These are phyloP conservation scores for Schwanniomyces yamadae DNA, from an alignment of 805 yeast species.

Conservation along the genomic window DNA sequence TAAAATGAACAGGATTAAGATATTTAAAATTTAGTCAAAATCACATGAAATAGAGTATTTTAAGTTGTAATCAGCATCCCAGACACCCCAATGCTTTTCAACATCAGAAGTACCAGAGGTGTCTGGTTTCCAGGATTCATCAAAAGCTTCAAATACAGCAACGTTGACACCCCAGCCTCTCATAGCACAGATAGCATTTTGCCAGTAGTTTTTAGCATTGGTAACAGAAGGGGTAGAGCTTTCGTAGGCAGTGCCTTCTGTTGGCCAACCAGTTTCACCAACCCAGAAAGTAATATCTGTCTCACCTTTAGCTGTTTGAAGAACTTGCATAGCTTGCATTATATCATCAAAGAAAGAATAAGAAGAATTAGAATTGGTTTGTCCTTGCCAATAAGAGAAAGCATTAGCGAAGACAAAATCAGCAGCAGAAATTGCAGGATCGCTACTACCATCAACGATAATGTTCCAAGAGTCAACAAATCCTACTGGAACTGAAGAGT, in stretches of 20 bases:
- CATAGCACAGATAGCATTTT: constrained; percentile 85
- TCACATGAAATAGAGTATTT: constrained; percentile 39
- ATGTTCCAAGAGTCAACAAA: constrained; percentile 96
- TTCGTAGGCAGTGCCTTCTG: constrained; percentile 75
- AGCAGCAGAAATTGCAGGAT: constrained; percentile 72
- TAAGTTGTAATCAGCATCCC: constrained; percentile 48
- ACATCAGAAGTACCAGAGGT: constrained; percentile 83
- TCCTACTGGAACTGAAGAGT: constrained; percentile 74
- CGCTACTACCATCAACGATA: constrained; percentile 72
- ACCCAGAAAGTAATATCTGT: constrained; percentile 90
- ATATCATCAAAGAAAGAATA: constrained; percentile 94
- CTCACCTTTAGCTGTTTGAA: constrained; percentile 83
- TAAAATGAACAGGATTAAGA: neutral
- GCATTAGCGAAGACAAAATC: constrained; percentile 92
- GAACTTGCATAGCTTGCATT: constrained; percentile 91
- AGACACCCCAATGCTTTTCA: constrained; percentile 95
- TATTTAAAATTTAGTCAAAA: constrained; percentile 14
- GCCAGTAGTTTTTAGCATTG: constrained; percentile 82
- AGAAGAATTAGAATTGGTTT: constrained; percentile 75
- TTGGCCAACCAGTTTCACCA: constrained; percentile 98
- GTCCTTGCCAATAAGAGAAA: constrained; percentile 99
- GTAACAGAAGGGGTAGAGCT: constrained; percentile 62
- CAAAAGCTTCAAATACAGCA: constrained; percentile 90
- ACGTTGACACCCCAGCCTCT: constrained; percentile 96
- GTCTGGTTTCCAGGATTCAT: constrained; percentile 94